phyloP scores from a whole-genome alignment of 768 basidiomycete genomes.

The Russula dissimulans region DNA sequence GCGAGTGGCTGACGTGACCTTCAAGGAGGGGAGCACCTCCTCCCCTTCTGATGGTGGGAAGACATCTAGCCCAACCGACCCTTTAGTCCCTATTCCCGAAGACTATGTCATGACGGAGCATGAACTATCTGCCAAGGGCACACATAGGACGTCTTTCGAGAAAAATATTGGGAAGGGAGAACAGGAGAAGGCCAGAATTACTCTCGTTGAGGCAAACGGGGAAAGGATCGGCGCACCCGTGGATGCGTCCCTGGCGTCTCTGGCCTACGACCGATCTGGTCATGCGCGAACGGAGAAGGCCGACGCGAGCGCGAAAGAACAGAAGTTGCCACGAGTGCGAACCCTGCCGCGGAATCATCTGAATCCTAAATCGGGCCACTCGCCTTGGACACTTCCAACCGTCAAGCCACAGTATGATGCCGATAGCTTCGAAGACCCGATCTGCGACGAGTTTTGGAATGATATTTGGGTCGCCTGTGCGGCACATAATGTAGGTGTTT shows the following conservation, averaged over 20 bases:
- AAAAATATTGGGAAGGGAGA: constrained; percentile 3
- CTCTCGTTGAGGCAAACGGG: constrained; percentile 32
- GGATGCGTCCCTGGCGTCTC: constrained; percentile 35
- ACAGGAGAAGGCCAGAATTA: constrained; percentile 7
- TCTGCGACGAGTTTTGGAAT: constrained; percentile 83
- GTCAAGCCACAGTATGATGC: constrained; percentile 66
- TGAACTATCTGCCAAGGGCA: constrained; percentile 1
- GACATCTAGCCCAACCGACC: constrained; percentile 48
- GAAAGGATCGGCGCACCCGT: constrained; percentile 49
- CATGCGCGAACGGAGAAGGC: constrained; percentile 36
- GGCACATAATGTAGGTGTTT: constrained; percentile 65
- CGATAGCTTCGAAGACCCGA: constrained; percentile 79
- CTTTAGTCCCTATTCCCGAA: constrained; percentile 60
- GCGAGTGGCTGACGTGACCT: constrained; percentile 32
- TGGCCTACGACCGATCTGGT: constrained; percentile 40
- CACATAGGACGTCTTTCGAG: background rate
- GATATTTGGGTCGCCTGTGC: constrained; percentile 83
- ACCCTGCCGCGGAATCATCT: constrained; percentile 47
- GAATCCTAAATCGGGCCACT: constrained; percentile 40
- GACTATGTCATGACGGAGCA: constrained; percentile 50
- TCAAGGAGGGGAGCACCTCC: constrained; percentile 49
- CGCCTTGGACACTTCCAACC: constrained; percentile 54
- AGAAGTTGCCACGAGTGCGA: constrained; percentile 39
- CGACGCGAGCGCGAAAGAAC: constrained; percentile 41
- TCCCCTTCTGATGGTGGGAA: constrained; percentile 43